Base-by-base conservation (phyloP, 1,139 yeast genomes). In the Geotrichum citri-aurantii region DNA sequence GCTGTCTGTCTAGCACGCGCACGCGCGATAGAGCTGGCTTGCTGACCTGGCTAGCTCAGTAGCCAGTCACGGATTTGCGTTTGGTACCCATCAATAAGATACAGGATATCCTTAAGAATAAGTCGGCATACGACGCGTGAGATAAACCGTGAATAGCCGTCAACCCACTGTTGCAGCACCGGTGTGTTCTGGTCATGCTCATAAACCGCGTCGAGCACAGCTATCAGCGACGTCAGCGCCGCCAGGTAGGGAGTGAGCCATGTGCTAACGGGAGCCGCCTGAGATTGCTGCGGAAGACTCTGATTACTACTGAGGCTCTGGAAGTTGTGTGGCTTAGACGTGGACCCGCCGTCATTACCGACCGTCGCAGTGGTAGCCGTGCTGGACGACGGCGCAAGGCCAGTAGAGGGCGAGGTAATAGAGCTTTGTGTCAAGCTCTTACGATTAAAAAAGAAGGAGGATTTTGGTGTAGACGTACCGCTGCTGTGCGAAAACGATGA, bases 61-160 rank as follows among this genome's bases (percentile, higher is more conserved):
- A 37, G 44, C 44, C 44, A 37, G 19, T 37, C 44, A 42, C 67
- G 59, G 49, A 66, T 63, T 31, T 65, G 65, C 40, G 61, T 48
- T 42, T 63, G 63, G 57, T 65, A 63, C 37, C 64, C 56, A 48
- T 62, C 65, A 26, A 64, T 64, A 26, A 66, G 51, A 33, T 58
- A 60, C 12, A 60, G 50, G 46, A 66, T 54, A 59, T 66, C 69
- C 59, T 65, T 65, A 31, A 66, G 61, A 37, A 66, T 55, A 48
- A 65, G 57, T 17, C 68, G 59, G 47, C 67, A 64, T 19, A 64
- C 67, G 23, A 62, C 64, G 11, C 61, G 61, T 26, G 64, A 63
- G 5, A 61, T 58, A 48, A 66, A 66, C 27, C 57, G 50, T n/a
- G 65, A 59, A 56, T 60, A 66, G 21, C 55, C 57, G 17, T 56